A percentile compares a stretch with the other conserved stretches of the same genome.
phyloP scores from a whole-genome alignment of 2,329 filamentous ascomycete species.

The Colletotrichum zoysiae region DNA sequence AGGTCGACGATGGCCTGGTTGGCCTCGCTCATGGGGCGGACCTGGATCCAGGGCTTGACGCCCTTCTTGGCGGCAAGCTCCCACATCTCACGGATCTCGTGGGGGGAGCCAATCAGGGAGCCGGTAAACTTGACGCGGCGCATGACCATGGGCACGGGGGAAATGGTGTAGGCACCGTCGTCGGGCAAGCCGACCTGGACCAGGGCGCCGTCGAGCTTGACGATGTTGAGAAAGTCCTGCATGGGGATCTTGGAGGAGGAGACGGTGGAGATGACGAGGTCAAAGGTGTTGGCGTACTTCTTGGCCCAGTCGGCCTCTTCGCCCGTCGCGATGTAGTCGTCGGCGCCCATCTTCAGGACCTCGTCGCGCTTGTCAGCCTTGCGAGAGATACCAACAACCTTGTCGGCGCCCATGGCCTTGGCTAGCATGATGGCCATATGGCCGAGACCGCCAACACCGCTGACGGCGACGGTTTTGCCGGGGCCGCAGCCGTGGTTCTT shows the following conservation, averaged over 20 bases:
- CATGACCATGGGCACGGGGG: conserved; percentile 66
- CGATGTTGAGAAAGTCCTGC: conserved; percentile 69
- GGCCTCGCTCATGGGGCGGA: conserved; percentile 65
- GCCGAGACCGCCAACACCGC: conserved; percentile 76
- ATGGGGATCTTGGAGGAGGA: conserved; percentile 61
- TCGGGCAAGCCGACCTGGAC: conserved; percentile 72
- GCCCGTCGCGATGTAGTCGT: conserved; percentile 59
- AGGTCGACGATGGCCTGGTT: conserved; percentile 68
- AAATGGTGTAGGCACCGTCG: conserved; percentile 51
- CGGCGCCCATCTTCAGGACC: conserved; percentile 68
- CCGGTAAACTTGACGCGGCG: conserved; percentile 67
- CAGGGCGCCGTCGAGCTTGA: conserved; percentile 67
- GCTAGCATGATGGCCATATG: conserved; percentile 78
- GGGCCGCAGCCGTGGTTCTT: conserved; percentile 73
- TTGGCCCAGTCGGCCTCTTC: conserved; percentile 67
- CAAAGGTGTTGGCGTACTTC: conserved; percentile 63
- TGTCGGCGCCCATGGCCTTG: conserved; percentile 73
- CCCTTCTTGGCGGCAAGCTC: conserved; percentile 67
- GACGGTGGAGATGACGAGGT: conserved; percentile 71
- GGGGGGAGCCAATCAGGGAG: conserved; percentile 61
- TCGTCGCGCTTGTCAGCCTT: conserved; percentile 65
- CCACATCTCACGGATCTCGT: conserved; percentile 71
- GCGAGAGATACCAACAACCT: conserved; percentile 71
- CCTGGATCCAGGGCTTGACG: conserved; percentile 69
- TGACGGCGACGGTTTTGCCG: conserved; percentile 74